Conservation (phyloP, 495 filamentous ascomycete species). For the Neurospora sp. region DNA sequence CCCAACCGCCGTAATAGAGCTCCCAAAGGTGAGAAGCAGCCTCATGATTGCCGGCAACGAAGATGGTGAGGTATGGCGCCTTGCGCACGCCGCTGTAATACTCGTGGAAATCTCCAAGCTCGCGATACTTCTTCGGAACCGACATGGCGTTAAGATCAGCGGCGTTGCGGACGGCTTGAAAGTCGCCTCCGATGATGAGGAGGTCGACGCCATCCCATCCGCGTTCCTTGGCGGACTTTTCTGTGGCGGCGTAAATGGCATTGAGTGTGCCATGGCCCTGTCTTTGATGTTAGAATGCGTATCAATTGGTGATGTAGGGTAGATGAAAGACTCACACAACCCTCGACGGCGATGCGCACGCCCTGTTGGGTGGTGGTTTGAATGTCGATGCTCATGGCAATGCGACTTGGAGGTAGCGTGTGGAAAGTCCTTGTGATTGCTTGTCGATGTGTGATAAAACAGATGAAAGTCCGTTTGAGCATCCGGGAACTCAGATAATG, state of each 20-base stretch:
- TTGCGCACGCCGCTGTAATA: slow-evolving; percentile 73
- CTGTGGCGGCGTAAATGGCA: slow-evolving; percentile 74
- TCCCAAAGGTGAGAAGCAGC: slow-evolving; percentile 79
- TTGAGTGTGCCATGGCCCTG: slow-evolving; percentile 87
- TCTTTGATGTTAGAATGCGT: slow-evolving; percentile 7
- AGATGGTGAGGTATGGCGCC: slow-evolving; percentile 84
- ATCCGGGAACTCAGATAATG: neutral
- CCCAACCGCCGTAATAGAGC: slow-evolving; percentile 95
- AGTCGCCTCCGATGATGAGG: slow-evolving; percentile 84
- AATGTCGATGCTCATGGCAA: neutral
- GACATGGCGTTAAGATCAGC: slow-evolving; percentile 80
- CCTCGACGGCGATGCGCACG: slow-evolving; percentile 55
- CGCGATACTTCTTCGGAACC: slow-evolving; percentile 71
- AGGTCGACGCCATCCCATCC: slow-evolving; percentile 71
- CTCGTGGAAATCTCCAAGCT: slow-evolving; percentile 80
- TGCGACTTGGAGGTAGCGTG: neutral
- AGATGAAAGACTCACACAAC: slow-evolving; percentile 54
- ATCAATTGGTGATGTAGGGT: neutral
- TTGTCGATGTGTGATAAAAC: neutral
- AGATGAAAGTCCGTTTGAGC: neutral
- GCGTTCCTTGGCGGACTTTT: slow-evolving; percentile 48
- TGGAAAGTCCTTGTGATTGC: neutral
- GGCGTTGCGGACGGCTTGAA: slow-evolving; percentile 79
- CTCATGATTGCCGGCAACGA: slow-evolving; percentile 92
- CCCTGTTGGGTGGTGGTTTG: slow-evolving; percentile 23